These are phyloP conservation scores for Cephaloascus fragrans DNA, from an alignment of 805 yeast genomes.

Conservation along the genomic window DNA sequence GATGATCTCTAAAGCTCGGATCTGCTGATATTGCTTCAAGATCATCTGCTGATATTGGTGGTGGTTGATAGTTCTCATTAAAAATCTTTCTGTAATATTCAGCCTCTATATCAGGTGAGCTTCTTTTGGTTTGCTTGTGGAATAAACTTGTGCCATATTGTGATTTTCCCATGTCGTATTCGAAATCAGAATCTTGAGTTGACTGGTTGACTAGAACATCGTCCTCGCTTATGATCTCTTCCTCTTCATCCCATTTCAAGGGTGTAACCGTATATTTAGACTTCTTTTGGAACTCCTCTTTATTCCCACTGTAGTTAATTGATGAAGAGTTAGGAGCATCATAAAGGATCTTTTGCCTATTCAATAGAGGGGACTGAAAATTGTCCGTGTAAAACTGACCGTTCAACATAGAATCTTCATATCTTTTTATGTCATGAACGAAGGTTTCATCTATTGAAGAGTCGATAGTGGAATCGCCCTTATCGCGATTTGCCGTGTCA, in stretches of 20 bases:
- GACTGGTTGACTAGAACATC: not conserved
- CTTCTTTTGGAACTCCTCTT: not conserved
- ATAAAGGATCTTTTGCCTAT: not conserved
- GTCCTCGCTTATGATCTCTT: not conserved
- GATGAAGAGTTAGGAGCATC: not conserved
- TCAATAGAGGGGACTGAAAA: not conserved
- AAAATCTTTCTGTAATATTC: constrained; percentile 19
- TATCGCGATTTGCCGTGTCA: too few species aligned
- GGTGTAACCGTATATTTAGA: not conserved
- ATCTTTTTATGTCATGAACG: not conserved
- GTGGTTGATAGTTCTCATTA: constrained; percentile 23
- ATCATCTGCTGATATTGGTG: constrained; percentile 6
- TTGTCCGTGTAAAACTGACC: not conserved
- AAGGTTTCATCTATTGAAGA: not conserved
- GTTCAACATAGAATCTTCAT: not conserved
- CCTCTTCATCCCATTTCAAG: not conserved
- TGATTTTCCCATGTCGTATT: not conserved
- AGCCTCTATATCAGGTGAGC: constrained; percentile 8
- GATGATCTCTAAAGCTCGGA: too few species aligned
- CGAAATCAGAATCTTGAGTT: not conserved
- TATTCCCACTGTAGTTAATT: not conserved
- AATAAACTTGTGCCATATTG: constrained; percentile 28
- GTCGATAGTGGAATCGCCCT: too few species aligned
- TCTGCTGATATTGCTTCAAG: constrained; percentile 1
- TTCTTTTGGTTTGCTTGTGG: constrained; percentile 6